Base-by-base conservation (phyloP, 2,329 filamentous ascomycete genomes). In the Torrubiellomyces zombiae region DNA sequence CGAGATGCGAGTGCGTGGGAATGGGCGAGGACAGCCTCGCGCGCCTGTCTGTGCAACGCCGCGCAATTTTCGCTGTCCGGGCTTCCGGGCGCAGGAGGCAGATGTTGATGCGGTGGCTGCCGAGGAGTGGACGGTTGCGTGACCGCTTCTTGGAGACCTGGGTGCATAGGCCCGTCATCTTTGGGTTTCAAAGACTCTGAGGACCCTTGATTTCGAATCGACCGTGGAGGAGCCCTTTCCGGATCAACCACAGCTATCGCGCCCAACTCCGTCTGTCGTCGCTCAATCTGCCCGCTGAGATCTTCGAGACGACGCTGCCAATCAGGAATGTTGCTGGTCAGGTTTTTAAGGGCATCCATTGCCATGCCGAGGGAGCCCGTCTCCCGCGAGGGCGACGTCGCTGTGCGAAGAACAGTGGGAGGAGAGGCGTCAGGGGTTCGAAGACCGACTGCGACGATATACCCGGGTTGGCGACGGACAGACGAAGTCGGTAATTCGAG, bases 251-350 rank as follows among this genome's bases (percentile, higher is more conserved):
- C 37, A 20, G 45, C 50, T 28, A 65, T 43, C 29, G 55, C 54
- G 18, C 67, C 69, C 28, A 75, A 54, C 39, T 74, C 67, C 25
- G 54, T 48, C 50, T 75, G 70, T 30, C 70, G 67, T 39, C 63
- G 54, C 30, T 67, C 60, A 30, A 75, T 70, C 43, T 75, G 62
- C 30, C 56, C 54, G 39, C 58, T 70, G 29, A 75, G 57, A 25
- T 71, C 62, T 32, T 72, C 63, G 21, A 75, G 56, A 13, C 64
- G 59, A 30, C 51, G 51, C 18, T 65, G 50, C 70, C 70, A 75
- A 42, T 63, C 58, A 10, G 69, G 70, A 20, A 72, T 56, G 31
- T 70, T 66, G 34, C 45, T 53, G 27, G 55, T 53, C 18, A 75
- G 53, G 30, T 59, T 60, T 27, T 52, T 59, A 27, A 75, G 48